Percentiles rank a stretch among this genome's conserved stretches.
These are phyloP conservation scores for Fusarium pseudonygamai DNA, from an alignment of 2,329 filamentous ascomycete genomes.

Conservation along the genomic window DNA sequence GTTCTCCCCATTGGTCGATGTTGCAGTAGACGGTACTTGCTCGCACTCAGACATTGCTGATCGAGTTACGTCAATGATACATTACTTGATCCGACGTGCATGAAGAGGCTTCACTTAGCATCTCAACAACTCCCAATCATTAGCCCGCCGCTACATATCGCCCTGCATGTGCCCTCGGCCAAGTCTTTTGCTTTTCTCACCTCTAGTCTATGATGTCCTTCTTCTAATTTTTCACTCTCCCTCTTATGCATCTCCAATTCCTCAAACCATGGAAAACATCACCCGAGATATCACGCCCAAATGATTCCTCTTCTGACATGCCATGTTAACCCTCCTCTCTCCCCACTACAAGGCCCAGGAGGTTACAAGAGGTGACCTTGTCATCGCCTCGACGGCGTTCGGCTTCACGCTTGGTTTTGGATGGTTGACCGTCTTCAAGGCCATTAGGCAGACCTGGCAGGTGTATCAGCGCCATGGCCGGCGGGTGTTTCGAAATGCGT, in stretches of 20 bases:
- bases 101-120: conserved; percentile 18
- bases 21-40: neutral
- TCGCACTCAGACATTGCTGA: neutral
- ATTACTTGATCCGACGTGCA: conserved; percentile 8
- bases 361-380: conserved; percentile 36
- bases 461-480: conserved; percentile 47
- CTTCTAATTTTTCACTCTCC: neutral
- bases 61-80: neutral
- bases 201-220: neutral
- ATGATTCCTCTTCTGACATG: conserved; percentile 18
- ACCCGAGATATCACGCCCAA: neutral
- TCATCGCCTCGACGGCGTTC: conserved; percentile 47
- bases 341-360: conserved; percentile 31
- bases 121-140: conserved; percentile 17
- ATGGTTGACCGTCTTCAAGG: conserved; percentile 52
- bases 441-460: conserved; percentile 48
- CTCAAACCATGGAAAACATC: conserved; percentile 19
- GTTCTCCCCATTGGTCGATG: neutral
- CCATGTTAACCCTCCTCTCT: conserved; percentile 40
- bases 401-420: conserved; percentile 55
- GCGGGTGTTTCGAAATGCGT: conserved; percentile 49
- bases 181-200: neutral
- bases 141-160: conserved; percentile 14
- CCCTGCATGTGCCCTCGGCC: neutral
- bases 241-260: neutral